Base-by-base conservation (phyloP, 371 early-diverging fungal genomes). In the Syncephalastrum contaminatum region DNA sequence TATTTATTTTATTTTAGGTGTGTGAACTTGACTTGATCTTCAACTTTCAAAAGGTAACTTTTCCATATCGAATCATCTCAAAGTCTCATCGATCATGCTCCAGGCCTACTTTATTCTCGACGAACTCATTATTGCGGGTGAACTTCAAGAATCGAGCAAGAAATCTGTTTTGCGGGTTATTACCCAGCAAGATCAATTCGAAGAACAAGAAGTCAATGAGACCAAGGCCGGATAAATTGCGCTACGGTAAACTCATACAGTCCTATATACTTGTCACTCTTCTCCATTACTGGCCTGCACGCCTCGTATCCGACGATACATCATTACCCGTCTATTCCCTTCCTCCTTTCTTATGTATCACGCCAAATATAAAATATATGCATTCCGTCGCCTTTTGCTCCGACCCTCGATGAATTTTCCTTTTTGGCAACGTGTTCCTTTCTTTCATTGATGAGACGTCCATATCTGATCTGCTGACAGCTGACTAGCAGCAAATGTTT, bases 1-100 rank as follows among this genome's bases (percentile, higher is more conserved):
- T 21, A 4, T 4, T 10, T 43, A 20, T 24, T 14, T 8, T 50
- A 18, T 21, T 43, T 15, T 73, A 89, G 88, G 89, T 94, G 1
- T 93, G 94, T 65, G 94, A 93, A 54, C 75, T 94, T 46, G 94
- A 94, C 63, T 73, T 94, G 50, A 93, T 93, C 43, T 93, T 92
- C 74, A 88, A 93, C 63, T 93, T 92, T 63, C 87, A 94, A 58
- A 89, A 88, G 79, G 86, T 83, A 76, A 40, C n/a, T 15, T 41
- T 12, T 21, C 42, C 24, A 40, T 49, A 36, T 21, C 22, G 27
- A 50, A 48, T 15, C 30, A 36, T 36, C 8, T 46, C n/a, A n/a
- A 27, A 52, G 1, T 15, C 18, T 48, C 4, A 14, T 50, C 21
- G 20, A 19, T 12, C 12, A 7, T 43, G 43, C 25, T 13, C 48